Evolutionary conservation across 305 asterid species (phyloP).

Genomic region (Ajuga reptans): DNA sequence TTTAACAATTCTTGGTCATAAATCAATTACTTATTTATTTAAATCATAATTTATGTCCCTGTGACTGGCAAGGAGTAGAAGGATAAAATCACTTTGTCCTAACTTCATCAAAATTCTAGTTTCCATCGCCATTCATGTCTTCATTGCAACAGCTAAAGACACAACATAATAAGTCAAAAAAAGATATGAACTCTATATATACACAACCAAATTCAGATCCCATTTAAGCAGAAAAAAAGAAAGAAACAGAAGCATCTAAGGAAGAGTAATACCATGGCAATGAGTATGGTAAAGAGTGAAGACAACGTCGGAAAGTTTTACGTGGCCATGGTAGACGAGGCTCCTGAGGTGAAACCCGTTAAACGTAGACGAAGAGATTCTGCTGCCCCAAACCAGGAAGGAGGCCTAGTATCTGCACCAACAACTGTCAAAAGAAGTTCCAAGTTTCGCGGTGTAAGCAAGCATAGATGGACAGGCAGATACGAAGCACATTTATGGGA

Average conservation of each 20-base stretch:
- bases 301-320: conserved; percentile 22
- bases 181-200: conserved; percentile 6
- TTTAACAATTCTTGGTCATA: too few species aligned
- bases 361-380: conserved; percentile 52
- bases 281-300: conserved; percentile 41
- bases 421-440: conserved; percentile 72
- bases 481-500: conserved; percentile 89
- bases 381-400: conserved; percentile 6
- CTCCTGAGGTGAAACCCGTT: conserved; percentile 22
- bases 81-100: conserved; percentile 11
- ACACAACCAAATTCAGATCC: conserved; percentile 7
- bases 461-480: conserved; percentile 73
- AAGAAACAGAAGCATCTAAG: background rate
- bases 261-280: conserved; percentile 15
- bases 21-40: too few species aligned
- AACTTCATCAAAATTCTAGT: conserved; percentile 23
- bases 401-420: conserved; percentile 28
- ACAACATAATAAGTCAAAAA: conserved; percentile 31
- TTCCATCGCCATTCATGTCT: conserved; percentile 34
- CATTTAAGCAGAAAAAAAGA: background rate
- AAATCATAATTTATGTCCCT: background rate
- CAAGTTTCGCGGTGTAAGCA: conserved; percentile 69
- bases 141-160: conserved; percentile 26
- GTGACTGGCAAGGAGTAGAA: conserved; percentile 18
- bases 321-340: conserved; percentile 19